Percentiles rank a stretch among this genome's conserved stretches.
Evolutionary conservation across 208 protist genomes (phyloP).

Genomic region (Leishmania braziliensis): DNA sequence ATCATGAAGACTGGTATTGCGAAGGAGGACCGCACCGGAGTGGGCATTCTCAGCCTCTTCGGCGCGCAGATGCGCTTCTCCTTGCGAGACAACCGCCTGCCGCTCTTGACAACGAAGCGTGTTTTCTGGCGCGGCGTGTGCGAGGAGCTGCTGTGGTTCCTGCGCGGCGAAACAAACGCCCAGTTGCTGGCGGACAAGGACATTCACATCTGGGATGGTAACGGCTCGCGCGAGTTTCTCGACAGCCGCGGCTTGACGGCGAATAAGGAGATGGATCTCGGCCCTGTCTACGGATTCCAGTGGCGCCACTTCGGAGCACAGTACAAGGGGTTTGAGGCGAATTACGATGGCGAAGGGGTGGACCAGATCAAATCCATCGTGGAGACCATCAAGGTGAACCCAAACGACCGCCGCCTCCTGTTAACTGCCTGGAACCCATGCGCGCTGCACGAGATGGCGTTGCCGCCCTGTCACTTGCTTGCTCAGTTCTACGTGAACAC

Average conservation of each 20-base stretch:
- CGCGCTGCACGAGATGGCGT: slow-evolving; percentile 95
- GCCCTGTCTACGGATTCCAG: slow-evolving; percentile 99
- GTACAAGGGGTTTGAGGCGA: slow-evolving; percentile 86
- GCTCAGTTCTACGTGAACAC: slow-evolving; percentile 97
- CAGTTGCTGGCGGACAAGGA: slow-evolving; percentile 91
- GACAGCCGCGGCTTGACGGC: slow-evolving; percentile 93
- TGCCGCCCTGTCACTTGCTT: slow-evolving; percentile 98
- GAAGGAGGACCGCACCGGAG: slow-evolving; percentile 96
- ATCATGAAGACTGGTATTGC: slow-evolving; percentile 76
- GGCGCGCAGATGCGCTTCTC: slow-evolving; percentile 97
- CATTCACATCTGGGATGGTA: slow-evolving; percentile 98
- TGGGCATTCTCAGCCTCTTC: slow-evolving; percentile 95
- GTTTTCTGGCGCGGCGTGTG: slow-evolving; percentile 98
- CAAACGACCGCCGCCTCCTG: slow-evolving; percentile 95
- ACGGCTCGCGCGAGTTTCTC: slow-evolving; percentile 96
- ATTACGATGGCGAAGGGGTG: slow-evolving; percentile 95
- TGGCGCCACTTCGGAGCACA: slow-evolving; percentile 98
- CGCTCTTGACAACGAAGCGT: slow-evolving; percentile 98
- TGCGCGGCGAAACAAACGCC: slow-evolving; percentile 96
- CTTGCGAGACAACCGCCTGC: slow-evolving; percentile 93
- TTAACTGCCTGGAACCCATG: slow-evolving; percentile 98
- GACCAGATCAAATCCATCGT: slow-evolving; percentile 96
- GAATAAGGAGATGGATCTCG: slow-evolving; percentile 96
- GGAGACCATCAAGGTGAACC: slow-evolving; percentile 93
- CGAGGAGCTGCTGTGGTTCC: slow-evolving; percentile 99